phyloP scores from a whole-genome alignment of 2,329 filamentous ascomycete genomes.

The Pyricularia sp. region DNA sequence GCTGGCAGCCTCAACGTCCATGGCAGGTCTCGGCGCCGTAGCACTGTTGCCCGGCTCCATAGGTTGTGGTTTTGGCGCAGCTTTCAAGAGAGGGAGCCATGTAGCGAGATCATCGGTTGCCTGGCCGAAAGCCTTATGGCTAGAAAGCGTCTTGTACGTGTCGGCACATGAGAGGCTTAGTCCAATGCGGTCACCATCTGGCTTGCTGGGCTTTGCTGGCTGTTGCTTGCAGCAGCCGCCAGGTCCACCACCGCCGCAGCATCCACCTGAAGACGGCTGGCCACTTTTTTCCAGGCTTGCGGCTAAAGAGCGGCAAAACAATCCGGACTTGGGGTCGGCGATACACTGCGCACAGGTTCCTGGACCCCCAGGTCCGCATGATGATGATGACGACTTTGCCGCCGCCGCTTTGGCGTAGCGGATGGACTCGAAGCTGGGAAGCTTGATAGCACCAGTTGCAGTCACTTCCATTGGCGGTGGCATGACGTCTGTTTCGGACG shows the following conservation, averaged over 20 bases:
- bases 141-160: conserved; percentile 68
- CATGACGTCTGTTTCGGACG: conserved; percentile 51
- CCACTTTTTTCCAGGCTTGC: conserved; percentile 44
- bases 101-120: conserved; percentile 65
- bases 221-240: conserved; percentile 54
- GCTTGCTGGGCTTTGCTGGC: not conserved
- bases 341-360: conserved; percentile 74
- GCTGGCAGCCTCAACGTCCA: conserved; percentile 74
- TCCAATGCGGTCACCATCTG: conserved; percentile 23
- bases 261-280: conserved; percentile 21
- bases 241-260: conserved; percentile 51
- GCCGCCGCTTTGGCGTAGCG: conserved; percentile 17
- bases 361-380: conserved; percentile 59
- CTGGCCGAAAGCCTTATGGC: conserved; percentile 65
- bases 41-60: conserved; percentile 19
- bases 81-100: conserved; percentile 66
- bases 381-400: conserved; percentile 15
- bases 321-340: conserved; percentile 66
- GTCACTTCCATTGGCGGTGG: conserved; percentile 50
- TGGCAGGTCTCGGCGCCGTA: conserved; percentile 40
- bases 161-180: conserved; percentile 66
- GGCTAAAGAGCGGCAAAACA: conserved; percentile 75
- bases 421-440: conserved; percentile 34
- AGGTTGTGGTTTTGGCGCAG: conserved; percentile 33
- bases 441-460: conserved; percentile 50